Evolutionary conservation across 2,329 filamentous ascomycete species (phyloP), one percentile per base, ranked within the genome.

Genomic region (Verticillium isaacii): DNA sequence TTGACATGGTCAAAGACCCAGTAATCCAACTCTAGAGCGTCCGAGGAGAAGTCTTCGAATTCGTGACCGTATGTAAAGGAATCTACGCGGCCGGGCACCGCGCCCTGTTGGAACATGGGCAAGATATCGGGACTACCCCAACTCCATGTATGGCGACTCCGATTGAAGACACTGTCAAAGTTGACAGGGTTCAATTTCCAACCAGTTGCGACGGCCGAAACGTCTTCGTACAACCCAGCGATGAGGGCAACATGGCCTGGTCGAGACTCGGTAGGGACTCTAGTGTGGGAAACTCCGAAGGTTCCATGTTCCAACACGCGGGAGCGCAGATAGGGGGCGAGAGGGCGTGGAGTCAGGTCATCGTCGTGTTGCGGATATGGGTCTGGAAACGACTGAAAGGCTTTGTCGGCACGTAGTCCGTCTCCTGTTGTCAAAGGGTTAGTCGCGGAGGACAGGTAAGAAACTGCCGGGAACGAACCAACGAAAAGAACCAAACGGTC

Each of bases 111-210:
- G 73, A 99, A 99, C 95, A 99, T 99, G 60, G 91, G 91, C 67
- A 99, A 78, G 70, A 99, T 99, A 76, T 99, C 95, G 1, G 95
- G 95, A 71, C 93, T 97, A 2, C 95, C 95, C 95, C 95, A 99
- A 75, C 93, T 97, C 95, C 95, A 99, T 8, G 96, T 99, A 77
- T 99, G 96, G 56, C 89, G 84, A 72, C 94, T 98, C 65, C 92
- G 87, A 74, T 99, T 99, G 84, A 99, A 99, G 12, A 99, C 93
- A 71, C 94, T 98, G 78, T 99, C 95, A 71, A 99, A 99, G 72
- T 98, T 91, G 71, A 99, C 95, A 0, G 95, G 95, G 73, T 99
- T 99, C 68, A 97, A 80, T 78, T 99, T 98, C 95, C 95, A 99
- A 17, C 95, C 95, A 1, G 96, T 99, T 34, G 91, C 96, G 23